Evolutionary conservation across 192 early-diverging fungal genomes (phyloP).

Genomic region (Umbelopsis sp.): DNA sequence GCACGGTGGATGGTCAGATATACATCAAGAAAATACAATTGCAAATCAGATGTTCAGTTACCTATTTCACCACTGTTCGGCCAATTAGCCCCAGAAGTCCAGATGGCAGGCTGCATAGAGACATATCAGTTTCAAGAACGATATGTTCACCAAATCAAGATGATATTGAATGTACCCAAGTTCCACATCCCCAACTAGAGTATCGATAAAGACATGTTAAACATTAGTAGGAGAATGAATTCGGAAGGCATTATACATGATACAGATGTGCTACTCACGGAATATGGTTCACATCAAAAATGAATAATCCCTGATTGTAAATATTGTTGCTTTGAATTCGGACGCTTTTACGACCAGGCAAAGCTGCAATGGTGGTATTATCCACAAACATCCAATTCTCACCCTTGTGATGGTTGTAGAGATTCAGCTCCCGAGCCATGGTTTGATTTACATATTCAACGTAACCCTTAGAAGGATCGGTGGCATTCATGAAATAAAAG

Average conservation of each 20-base stretch:
- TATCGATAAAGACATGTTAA: background rate
- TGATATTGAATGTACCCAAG: conserved; percentile 27
- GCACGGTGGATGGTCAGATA: background rate
- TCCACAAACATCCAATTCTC: conserved; percentile 22
- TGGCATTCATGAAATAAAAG: conserved; percentile 35
- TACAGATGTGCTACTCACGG: conserved; percentile 21
- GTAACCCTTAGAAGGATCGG: conserved; percentile 40
- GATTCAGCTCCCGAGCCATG: conserved; percentile 5
- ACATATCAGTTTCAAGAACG: background rate
- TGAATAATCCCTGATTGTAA: conserved; percentile 32
- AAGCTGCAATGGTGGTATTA: conserved; percentile 13
- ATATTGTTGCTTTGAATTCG: conserved; percentile 22
- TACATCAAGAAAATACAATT: background rate
- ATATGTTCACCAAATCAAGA: background rate
- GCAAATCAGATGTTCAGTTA: background rate
- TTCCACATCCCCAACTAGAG: conserved; percentile 43
- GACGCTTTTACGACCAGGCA: conserved; percentile 29
- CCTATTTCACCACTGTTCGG: conserved; percentile 49
- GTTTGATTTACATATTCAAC: conserved; percentile 33
- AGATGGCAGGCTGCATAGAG: conserved; percentile 39
- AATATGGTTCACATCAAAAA: conserved; percentile 37
- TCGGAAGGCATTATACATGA: too few relatives aligned
- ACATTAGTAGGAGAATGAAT: background rate
- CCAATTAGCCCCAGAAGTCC: conserved; percentile 47
- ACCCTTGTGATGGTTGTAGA: background rate